Evolutionary conservation across 257 asterid species (phyloP), one percentile per base, ranked within the genome.

Genomic region (Anisodus acutangulus): DNA sequence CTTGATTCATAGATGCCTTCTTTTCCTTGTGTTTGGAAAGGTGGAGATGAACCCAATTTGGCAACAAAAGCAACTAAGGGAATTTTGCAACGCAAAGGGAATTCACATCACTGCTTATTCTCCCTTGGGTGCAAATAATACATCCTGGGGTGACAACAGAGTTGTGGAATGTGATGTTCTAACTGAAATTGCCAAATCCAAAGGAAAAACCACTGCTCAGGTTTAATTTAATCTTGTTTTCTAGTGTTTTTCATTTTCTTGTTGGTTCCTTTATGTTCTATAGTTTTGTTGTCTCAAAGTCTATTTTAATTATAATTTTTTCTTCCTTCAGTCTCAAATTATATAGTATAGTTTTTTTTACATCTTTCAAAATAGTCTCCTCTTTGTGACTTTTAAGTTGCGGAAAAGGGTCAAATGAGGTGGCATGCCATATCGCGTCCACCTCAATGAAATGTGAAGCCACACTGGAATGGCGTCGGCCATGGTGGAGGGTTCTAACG

Each of bases 111-210:
- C 91, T 19, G 97, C 91, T 0, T 93, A 87, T 83, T 92, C 95
- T 84, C 96, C 97, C 0, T 74, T 92, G 54, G 97, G 95, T 9
- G 90, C 94, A 11, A 90, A 90, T 81, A 90, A 90, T 68, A 91
- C 97, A 0, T 68, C 6, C 16, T 92, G 97, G 97, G 96, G 96
- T 67, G 90, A 91, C 68, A 89, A 86, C 31, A 88, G 93, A 81
- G 68, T 93, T 22, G 11, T 93, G 55, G 90, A 86, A 8, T 89
- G 83, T 76, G 88, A 89, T 43, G 90, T 88, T 4, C 58, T 93
- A 0, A 84, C 87, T 41, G 5, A 41, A 41, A 41, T 41, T 3
- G 45, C 45, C 45, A 41, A 41, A 41, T 41, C 45, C 45, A 41
- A 41, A 41, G 45, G 45, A 5, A 41, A 41, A 41, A 41, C 45